A percentile compares a stretch with the other conserved stretches of the same genome.
phyloP scores from a whole-genome alignment of 257 asterid genomes.

The Lycium ferocissimum region DNA sequence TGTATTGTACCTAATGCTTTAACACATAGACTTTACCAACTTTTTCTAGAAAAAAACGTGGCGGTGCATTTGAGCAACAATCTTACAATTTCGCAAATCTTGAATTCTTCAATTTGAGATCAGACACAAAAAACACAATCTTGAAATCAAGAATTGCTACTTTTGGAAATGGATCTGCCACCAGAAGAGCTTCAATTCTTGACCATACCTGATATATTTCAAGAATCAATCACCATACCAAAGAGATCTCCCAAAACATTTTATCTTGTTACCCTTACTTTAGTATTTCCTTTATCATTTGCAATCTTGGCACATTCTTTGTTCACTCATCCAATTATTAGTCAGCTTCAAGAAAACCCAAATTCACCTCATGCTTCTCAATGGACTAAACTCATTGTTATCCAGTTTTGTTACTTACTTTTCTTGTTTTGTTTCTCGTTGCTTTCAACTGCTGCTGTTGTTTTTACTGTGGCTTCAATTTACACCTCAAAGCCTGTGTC shows the following conservation, averaged over 20 bases:
- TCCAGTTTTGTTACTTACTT: slow-evolving; percentile 82
- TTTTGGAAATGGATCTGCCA: slow-evolving; percentile 70
- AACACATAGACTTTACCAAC: not conserved
- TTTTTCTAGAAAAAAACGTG: not conserved
- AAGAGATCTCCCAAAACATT: slow-evolving; percentile 83
- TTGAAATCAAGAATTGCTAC: not conserved
- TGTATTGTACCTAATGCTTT: slow-evolving; percentile 27
- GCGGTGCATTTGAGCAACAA: slow-evolving; percentile 6
- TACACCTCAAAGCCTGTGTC: slow-evolving; percentile 90
- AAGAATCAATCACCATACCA: slow-evolving; percentile 82
- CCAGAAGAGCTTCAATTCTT: slow-evolving; percentile 80
- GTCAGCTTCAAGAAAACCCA: slow-evolving; percentile 66
- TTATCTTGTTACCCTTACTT: slow-evolving; percentile 72
- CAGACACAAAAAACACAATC: not conserved
- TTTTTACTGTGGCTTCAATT: slow-evolving; percentile 89
- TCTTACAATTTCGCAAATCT: not conserved
- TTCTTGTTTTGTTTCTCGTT: slow-evolving; percentile 88
- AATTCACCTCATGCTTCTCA: slow-evolving; percentile 57
- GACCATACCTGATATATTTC: slow-evolving; percentile 61
- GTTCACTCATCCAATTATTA: slow-evolving; percentile 79
- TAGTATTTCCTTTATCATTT: slow-evolving; percentile 86
- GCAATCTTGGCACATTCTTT: slow-evolving; percentile 95
- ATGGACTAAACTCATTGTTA: slow-evolving; percentile 72
- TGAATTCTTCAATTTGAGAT: not conserved
- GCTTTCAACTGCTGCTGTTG: slow-evolving; percentile 91